Evolutionary conservation across 2,329 filamentous ascomycete genomes (phyloP), one percentile per base, ranked within the genome.

Genomic region (Talaromyces sp.): DNA sequence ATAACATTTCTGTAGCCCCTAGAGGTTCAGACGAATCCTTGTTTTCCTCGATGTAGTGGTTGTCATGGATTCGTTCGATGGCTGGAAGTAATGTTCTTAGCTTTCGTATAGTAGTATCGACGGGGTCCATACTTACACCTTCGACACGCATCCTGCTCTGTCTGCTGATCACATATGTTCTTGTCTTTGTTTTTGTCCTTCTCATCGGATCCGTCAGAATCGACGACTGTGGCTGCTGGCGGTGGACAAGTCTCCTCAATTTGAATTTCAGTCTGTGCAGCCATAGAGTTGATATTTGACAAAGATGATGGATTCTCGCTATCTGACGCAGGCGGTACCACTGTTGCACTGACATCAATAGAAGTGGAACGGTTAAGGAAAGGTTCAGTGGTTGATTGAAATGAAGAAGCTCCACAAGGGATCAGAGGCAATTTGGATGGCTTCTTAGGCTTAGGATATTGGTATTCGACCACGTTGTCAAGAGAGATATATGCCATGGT

Each of bases 361-460:
- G 25, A 54, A 54, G 27, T 35, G 8, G 27, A 54, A 54, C 3
- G 25, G 13, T 54, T 54, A 35, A 54, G 13, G 13, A 35, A 54
- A 54, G 25, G 25, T 2, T 54, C 13, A 3, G 13, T 54, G 49
- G 49, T 54, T 33, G 25, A 54, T 54, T 54, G 13, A 56, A 56
- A 56, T 11, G 9, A 56, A 56, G 50, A 56, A 56, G 50, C 50
- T 56, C 31, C 9, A 56, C 2, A 56, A 19, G 5, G 31, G 27
- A 56, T 56, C 9, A 56, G 31, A 56, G 31, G 13, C 31, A 56
- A 56, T 56, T 56, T 56, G 13, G 13, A 56, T 35, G 31, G 31
- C 50, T 56, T 56, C 25, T 35, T 56, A 56, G 50, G 9, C 17
- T 35, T 56, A 56, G 27, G 31, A 56, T 56, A 56, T 56, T 56